These are phyloP conservation scores for Colletotrichum sp. DNA, from an alignment of 2,329 filamentous ascomycete species.

Conservation along the genomic window DNA sequence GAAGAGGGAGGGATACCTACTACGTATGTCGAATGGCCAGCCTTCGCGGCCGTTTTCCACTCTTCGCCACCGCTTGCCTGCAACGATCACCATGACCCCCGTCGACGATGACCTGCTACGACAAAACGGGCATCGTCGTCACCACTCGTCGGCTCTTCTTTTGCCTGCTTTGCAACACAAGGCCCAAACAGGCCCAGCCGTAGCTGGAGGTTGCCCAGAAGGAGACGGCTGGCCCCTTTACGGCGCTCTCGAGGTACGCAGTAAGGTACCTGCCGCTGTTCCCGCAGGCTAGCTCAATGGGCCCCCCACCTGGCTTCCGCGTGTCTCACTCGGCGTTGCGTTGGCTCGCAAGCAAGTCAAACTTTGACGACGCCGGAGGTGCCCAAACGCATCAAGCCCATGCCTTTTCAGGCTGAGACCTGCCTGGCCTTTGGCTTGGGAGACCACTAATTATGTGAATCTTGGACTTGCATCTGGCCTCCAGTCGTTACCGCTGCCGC, in stretches of 20 bases:
- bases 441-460: not conserved
- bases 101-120: not conserved
- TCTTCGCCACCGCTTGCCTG: not conserved
- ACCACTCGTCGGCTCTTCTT: not conserved
- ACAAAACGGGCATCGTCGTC: conserved; percentile 2
- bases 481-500: not conserved
- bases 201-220: not conserved
- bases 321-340: conserved; percentile 3
- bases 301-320: not conserved
- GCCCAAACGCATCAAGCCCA: not conserved
- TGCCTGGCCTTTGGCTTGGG: not conserved
- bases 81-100: not conserved
- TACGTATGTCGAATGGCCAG: not conserved
- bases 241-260: not conserved
- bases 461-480: not conserved
- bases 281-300: conserved; percentile 2
- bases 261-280: conserved; percentile 11
- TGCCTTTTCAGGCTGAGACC: not conserved
- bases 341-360: not conserved
- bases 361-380: not conserved
- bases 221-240: not conserved
- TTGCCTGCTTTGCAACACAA: not conserved
- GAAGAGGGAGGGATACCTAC: not conserved
- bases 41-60: not conserved
- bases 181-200: not conserved